phyloP scores from a whole-genome alignment of 192 early-diverging fungal genomes.

The Mortierella antarctica region DNA sequence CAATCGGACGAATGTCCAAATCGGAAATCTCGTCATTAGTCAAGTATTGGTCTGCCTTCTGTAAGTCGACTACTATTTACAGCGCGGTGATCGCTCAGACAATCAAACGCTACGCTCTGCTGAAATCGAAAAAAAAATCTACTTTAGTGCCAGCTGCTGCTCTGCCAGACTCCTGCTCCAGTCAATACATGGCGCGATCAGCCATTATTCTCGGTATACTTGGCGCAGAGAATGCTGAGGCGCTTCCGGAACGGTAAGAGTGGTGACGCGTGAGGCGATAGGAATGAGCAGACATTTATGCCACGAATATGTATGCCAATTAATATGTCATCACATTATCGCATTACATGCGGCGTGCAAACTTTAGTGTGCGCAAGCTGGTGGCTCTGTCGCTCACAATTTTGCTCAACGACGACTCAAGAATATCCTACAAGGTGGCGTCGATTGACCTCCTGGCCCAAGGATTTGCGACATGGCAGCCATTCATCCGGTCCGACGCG shows the following conservation, averaged over 20 bases:
- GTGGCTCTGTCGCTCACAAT: conserved; percentile 75
- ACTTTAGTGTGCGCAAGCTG: conserved; percentile 60
- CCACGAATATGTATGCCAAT: background rate
- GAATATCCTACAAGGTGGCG: conserved; percentile 61
- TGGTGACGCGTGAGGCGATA: background rate
- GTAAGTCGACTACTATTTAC: conserved; percentile 53
- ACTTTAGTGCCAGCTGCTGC: conserved; percentile 62
- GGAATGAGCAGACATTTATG: background rate
- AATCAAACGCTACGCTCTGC: background rate
- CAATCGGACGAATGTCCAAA: conserved; percentile 62
- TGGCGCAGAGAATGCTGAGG: conserved; percentile 67
- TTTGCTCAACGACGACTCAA: conserved; percentile 68
- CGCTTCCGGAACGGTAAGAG: conserved; percentile 55
- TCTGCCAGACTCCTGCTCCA: conserved; percentile 41
- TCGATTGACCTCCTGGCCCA: conserved; percentile 79
- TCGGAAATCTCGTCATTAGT: conserved; percentile 63
- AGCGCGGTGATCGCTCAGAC: background rate
- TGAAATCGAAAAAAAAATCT: background rate
- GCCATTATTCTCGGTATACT: conserved; percentile 82
- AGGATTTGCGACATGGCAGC: conserved; percentile 82
- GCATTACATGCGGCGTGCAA: background rate
- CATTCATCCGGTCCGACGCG: conserved; percentile 69
- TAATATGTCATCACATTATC: background rate
- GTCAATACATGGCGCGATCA: conserved; percentile 68
- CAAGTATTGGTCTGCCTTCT: conserved; percentile 74